Conservation (phyloP, 2,329 filamentous ascomycete species). For the Aureobasidium sp. region DNA sequence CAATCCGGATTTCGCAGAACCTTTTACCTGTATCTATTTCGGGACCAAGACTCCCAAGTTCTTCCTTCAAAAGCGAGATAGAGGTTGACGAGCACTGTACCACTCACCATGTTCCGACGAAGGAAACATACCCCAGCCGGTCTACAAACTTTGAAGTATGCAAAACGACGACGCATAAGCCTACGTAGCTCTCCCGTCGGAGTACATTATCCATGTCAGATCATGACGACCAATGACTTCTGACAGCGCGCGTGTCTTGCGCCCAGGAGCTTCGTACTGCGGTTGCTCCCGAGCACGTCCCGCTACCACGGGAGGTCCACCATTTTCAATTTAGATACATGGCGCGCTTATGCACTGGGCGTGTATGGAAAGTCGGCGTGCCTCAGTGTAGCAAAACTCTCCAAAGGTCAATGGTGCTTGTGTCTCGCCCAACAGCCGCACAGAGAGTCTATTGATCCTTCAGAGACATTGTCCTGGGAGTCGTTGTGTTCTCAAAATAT, state of each 20-base stretch:
- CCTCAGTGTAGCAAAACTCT: neutral
- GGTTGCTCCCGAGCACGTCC: conserved; percentile 3
- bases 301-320: conserved; percentile 7
- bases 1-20: neutral
- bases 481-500: conserved; percentile 10
- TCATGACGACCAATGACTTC: conserved; percentile 8
- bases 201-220: conserved; percentile 2
- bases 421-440: conserved; percentile 7
- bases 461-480: conserved; percentile 5
- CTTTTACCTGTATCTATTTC: neutral
- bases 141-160: neutral
- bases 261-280: conserved; percentile 3
- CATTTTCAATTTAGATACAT: conserved; percentile 7
- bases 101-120: neutral
- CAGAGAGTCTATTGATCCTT: conserved; percentile 7
- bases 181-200: neutral
- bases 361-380: conserved; percentile 7
- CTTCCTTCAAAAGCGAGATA: neutral
- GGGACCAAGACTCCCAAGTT: neutral
- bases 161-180: neutral
- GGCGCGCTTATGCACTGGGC: conserved; percentile 10
- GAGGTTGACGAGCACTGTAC: neutral
- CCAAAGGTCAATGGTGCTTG: neutral
- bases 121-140: neutral
- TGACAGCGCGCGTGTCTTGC: conserved; percentile 6